Evolutionary conservation across 352 stramenopile genomes (phyloP), one percentile per base, ranked within the genome.

Genomic region (Phytophthora citricola): DNA sequence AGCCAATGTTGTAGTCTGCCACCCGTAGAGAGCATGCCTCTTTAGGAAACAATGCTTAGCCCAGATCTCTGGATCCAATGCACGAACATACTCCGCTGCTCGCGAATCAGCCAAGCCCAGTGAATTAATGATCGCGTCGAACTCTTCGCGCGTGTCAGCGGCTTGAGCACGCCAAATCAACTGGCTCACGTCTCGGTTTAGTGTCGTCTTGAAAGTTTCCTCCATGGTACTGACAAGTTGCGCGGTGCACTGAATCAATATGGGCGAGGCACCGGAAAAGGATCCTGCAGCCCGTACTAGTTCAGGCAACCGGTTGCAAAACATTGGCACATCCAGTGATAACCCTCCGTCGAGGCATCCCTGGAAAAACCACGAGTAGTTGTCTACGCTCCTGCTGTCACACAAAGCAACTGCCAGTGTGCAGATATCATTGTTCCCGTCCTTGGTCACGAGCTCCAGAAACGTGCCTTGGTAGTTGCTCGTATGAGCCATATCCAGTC

Each of bases 321-420:
- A 64, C 52, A 81, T 66, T 38, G 76, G 73, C 22, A 72, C 63
- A 38, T 81, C 61, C 6, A 81, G 57, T 12, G 61, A 68, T 6
- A 81, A 41, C 0, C 73, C 73, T 12, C 56, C 61, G 4, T 63
- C 55, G 0, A 78, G 63, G 32, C 73, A 84, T 10, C 57, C 57
- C 43, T 77, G 59, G 32, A 84, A 71, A 60, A 84, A 81, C 73
- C 76, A 80, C n/a, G 56, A 51, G 44, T 74, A 84, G 48, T 71
- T 80, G 20, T 81, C 71, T 34, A 60, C 24, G 2, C 41, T 73
- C 11, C 65, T 72, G 11, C 60, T 70, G 7, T 76, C 61, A 52
- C 73, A 83, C 17, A 87, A 50, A 24, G 62, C 75, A 20, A 87
- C 54, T 0, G 73, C 78, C 32, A 81, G 43, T 0, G 69, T 68